Base-by-base conservation (phyloP, 441 rosid genomes). In the Dalechampia spathulata region DNA sequence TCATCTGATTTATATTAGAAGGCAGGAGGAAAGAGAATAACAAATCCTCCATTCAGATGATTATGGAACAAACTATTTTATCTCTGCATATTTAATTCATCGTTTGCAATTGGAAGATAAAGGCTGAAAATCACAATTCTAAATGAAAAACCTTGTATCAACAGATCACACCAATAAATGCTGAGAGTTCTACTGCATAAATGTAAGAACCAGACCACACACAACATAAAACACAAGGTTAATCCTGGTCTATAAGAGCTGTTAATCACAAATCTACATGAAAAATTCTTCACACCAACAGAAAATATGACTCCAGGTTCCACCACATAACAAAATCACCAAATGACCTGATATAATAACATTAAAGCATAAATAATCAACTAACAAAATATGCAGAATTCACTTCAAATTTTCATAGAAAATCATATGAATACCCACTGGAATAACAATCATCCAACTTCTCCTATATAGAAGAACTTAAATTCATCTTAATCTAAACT, bases 101-200 rank as follows among this genome's bases (percentile, higher is more conserved):
- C 39, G 11, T 47, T 2, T 19, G 47, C 28, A 37, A 10, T 19
- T 14, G 19, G 39, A 16, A n/a, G 22, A 60, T 17, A 21, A 50
- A 51, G 52, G 54, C 42, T 50, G 42, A 17, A 50, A 34, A 52
- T 43, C 38, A 30, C 34, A 30, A 30, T n/a, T n/a, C n/a, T n/a
- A n/a, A n/a, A n/a, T n/a, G n/a, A n/a, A n/a, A n/a, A n/a, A n/a
- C n/a, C n/a, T n/a, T n/a, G n/a, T n/a, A n/a, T n/a, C n/a, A n/a
- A n/a, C n/a, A n/a, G n/a, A n/a, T n/a, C n/a, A n/a, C n/a, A n/a
- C n/a, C n/a, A n/a, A n/a, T n/a, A n/a, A n/a, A n/a, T n/a, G n/a
- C n/a, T n/a, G n/a, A n/a, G n/a, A n/a, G n/a, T n/a, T n/a, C n/a
- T n/a, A n/a, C n/a, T n/a, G n/a, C n/a, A n/a, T n/a, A n/a, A n/a